Base-by-base conservation (phyloP, 1,139 yeast genomes). In the Diutina scorzettiae region DNA sequence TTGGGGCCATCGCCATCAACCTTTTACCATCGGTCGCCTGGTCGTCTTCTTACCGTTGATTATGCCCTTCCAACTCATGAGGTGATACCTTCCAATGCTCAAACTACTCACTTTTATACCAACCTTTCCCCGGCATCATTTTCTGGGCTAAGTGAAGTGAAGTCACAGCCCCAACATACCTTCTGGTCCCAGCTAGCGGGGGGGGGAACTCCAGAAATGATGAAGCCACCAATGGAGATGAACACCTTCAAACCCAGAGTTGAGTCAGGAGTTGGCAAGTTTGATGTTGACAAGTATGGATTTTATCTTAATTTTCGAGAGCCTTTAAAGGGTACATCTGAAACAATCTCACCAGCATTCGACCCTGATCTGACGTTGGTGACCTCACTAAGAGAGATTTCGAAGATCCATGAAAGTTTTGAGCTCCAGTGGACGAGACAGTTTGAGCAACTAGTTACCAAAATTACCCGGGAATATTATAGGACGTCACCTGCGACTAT, bases 231-330 rank as follows among this genome's bases (percentile, higher is more conserved):
- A 3, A 16, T 34, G n/a, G 39, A 34, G 39, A 17, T 34, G 5
- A 14, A 8, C 14, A 34, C 39, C 3, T 23, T 34, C n/a, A 34
- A 34, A 14, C 28, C 16, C 16, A 3, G n/a, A 12, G 9, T 11
- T 9, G 37, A 34, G 16, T 5, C 39, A 3, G 27, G 14, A 6
- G 28, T 34, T 6, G 17, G 17, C 5, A 18, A 23, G 7, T 34
- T 23, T 23, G 39, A 34, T 23, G 39, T 34, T 3, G 39, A 34
- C 18, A 34, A 34, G 20, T 34, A 12, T 34, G 39, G 39, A 4
- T 34, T 34, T 16, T 34, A 34, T 23, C 16, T 34, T 20, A 23
- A 34, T 6, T 34, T 14, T 21, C 17, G 16, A 8, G 24, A 24
- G n/a, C 39, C 39, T 12, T 14, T 34, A 7, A 20, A 21, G 5